Conservation (phyloP, 805 yeast species). For the Zygosaccharomyces pseudorouxii region DNA sequence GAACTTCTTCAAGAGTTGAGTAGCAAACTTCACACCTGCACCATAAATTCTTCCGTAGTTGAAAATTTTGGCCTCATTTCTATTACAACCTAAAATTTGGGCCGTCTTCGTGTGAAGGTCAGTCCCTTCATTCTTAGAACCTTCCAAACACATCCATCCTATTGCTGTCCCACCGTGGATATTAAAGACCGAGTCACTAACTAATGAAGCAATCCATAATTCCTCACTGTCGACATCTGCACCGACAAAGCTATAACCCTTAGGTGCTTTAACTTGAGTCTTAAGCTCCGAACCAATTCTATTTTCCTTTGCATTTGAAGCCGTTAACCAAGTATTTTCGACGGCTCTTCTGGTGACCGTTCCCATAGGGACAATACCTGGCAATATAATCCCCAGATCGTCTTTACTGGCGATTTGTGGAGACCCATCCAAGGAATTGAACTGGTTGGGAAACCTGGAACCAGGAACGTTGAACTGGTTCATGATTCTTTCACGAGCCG, state of each 20-base stretch:
- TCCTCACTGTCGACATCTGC: conserved; percentile 99
- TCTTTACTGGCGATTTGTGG: conserved; percentile 2
- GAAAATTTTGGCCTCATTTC: conserved; percentile 92
- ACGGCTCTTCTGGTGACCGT: conserved; percentile 95
- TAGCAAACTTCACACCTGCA: conserved; percentile 90
- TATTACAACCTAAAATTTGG: conserved; percentile 74
- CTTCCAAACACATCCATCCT: conserved; percentile 99
- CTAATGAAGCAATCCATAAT: conserved; percentile 92
- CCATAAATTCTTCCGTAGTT: conserved; percentile 97
- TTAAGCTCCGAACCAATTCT: conserved; percentile 93
- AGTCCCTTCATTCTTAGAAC: conserved; percentile 84
- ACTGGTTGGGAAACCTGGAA: conserved; percentile 29
- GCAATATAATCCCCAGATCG: conserved; percentile 70
- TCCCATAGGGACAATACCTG: conserved; percentile 87
- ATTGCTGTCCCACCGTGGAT: conserved; percentile 94
- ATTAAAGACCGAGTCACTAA: conserved; percentile 86
- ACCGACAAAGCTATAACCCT: conserved; percentile 88
- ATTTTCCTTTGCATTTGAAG: conserved; percentile 82
- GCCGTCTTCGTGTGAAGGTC: conserved; percentile 96
- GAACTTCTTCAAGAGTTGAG: conserved; percentile 75
- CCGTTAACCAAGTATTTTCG: conserved; percentile 96
- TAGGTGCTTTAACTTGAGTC: conserved; percentile 79
- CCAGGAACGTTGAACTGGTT: conserved; percentile 79
- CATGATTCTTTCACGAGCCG: conserved; percentile 77
- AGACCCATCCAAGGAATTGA: conserved; percentile 19